Percentiles rank a stretch among this genome's conserved stretches.
Evolutionary conservation across 192 early-diverging fungal genomes (phyloP).

Genomic region (Paraglomus occultum): DNA sequence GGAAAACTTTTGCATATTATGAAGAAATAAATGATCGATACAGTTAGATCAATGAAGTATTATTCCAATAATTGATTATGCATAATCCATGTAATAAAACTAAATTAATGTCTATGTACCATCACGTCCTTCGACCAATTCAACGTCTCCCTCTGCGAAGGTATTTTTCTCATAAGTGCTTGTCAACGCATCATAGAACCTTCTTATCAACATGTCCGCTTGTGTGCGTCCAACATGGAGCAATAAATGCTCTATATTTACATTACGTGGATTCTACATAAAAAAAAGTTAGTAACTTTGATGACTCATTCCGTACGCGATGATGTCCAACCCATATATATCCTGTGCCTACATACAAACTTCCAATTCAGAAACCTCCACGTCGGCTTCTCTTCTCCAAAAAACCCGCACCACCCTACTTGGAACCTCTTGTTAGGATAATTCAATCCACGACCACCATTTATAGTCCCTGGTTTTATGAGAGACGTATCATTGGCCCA

Average conservation of each 20-base stretch:
- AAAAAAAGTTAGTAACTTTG: neutral
- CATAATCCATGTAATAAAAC: too few species aligned
- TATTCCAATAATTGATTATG: neutral
- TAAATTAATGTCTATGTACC: neutral
- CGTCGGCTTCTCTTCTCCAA: neutral
- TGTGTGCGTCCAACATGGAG: conserved; percentile 1
- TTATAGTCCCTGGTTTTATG: neutral
- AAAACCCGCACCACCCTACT: conserved; percentile 14
- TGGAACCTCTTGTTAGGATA: conserved; percentile 15
- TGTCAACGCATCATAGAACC: neutral
- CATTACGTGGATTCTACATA: conserved; percentile 5
- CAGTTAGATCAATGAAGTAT: neutral
- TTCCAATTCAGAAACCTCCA: conserved; percentile 24
- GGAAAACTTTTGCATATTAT: neutral
- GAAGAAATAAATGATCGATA: neutral
- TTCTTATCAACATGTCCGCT: neutral
- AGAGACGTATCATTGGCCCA: conserved; percentile 15
- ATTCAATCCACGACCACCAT: conserved; percentile 12
- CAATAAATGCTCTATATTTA: conserved; percentile 20
- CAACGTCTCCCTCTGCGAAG: conserved; percentile 4
- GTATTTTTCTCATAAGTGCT: neutral
- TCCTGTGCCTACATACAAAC: conserved; percentile 4
- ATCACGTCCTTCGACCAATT: neutral
- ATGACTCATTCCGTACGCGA: neutral
- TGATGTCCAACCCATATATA: neutral